Percentiles rank a stretch among this genome's conserved stretches.
These are phyloP conservation scores for Sporisorium exsertum DNA, from an alignment of 1,284 basidiomycete genomes.

Conservation along the genomic window DNA sequence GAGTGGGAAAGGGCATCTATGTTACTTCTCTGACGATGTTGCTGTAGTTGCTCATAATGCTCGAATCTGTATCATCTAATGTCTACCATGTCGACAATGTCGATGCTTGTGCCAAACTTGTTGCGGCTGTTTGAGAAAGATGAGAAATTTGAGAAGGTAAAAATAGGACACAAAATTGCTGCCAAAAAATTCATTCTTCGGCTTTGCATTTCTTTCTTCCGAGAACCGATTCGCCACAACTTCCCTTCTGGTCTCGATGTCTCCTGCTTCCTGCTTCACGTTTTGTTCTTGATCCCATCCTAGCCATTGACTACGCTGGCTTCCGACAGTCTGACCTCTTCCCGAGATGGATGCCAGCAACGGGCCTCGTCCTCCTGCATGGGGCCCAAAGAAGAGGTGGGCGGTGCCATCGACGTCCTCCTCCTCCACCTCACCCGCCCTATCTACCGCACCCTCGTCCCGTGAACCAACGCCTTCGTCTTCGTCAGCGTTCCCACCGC, in stretches of 20 bases:
- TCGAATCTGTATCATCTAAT: not conserved
- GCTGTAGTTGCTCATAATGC: not conserved
- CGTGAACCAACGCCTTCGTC: slow-evolving; percentile 20
- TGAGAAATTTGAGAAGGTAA: not conserved
- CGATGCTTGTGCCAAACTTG: not conserved
- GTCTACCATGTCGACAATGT: not conserved
- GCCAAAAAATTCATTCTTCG: slow-evolving; percentile 6
- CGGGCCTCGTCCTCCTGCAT: slow-evolving; percentile 8
- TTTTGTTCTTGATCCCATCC: not conserved
- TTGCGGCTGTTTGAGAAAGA: not conserved
- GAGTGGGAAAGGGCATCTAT: not conserved
- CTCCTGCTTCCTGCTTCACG: not conserved
- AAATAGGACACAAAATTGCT: slow-evolving; percentile 4
- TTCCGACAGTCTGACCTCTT: not conserved
- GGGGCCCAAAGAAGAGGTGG: slow-evolving; percentile 30
- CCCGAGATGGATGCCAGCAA: slow-evolving; percentile 15
- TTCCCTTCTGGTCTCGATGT: not conserved
- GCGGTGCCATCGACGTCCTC: slow-evolving; percentile 1
- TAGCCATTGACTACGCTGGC: not conserved
- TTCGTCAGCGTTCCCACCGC: slow-evolving; percentile 32
- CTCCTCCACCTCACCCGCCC: slow-evolving; percentile 6
- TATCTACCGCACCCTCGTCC: slow-evolving; percentile 14
- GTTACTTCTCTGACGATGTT: not conserved
- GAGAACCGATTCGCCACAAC: slow-evolving; percentile 20
- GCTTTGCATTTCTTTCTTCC: slow-evolving; percentile 35